Evolutionary conservation across 768 basidiomycete genomes (phyloP), one percentile per base, ranked within the genome.

Genomic region (Mycena pura): DNA sequence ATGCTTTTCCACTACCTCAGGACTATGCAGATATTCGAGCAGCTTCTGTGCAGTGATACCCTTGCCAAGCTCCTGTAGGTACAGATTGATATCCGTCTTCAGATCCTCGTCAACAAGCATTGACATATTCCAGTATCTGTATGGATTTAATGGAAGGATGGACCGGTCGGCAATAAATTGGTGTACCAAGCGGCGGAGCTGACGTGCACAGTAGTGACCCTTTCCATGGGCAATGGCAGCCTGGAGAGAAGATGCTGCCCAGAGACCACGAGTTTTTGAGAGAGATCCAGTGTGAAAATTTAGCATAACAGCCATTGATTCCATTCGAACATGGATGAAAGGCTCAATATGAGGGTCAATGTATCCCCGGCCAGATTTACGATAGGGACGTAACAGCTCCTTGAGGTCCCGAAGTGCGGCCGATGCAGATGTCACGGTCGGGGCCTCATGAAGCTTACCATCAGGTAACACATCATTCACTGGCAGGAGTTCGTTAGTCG

Each of bases 11-110:
- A 54, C 17, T 15, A 72, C 53, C 5, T 70, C 64, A 0, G 45
- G 60, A 7, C 39, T 3, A 1, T 36, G 48, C 15, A 63, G 34
- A 29, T 50, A 74, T 1, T 67, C 6, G 3, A 70, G 57, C 45
- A 75, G 55, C 14, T 74, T 51, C 15, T 66, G 13, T n/a, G 68
- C 67, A 15, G 41, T 45, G 11, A 70, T 48, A 51, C 62, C 70
- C 50, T 68, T 71, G 10, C 68, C 68, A 36, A 65, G n/a, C 22
- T 44, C 28, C 41, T 70, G 63, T 1, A 72, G 61, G 47, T 69
- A 54, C 21, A 65, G 24, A 7, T 57, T n/a, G 28, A 70, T 40
- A 3, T 67, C 49, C 41, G 57, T 36, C 8, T 36, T 27, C n/a
- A 70, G 38, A 31, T 68, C 64, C 28, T 71, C 57, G 54, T 69